These are phyloP conservation scores for Pneumocystis oryctolagi DNA, from an alignment of 1,139 yeast species.

Conservation along the genomic window DNA sequence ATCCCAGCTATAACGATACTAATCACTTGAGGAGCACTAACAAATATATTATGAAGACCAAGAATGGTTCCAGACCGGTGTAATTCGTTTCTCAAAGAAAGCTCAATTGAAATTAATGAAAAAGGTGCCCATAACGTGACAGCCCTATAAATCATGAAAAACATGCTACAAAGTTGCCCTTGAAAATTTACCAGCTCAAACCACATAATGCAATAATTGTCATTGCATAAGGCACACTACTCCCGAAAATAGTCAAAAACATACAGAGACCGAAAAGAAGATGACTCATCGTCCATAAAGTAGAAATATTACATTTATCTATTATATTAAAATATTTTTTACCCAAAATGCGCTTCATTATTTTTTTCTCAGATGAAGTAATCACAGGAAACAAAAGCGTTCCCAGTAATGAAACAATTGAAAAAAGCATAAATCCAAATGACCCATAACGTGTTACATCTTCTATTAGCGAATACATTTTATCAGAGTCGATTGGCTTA, in stretches of 20 bases:
- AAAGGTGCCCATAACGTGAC: constrained; percentile 40
- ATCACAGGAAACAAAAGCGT: constrained; percentile 30
- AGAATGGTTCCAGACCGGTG: constrained; percentile 35
- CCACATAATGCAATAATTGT: constrained; percentile 32
- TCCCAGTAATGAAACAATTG: constrained; percentile 29
- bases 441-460: constrained; percentile 34
- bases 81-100: constrained; percentile 26
- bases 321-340: constrained; percentile 7
- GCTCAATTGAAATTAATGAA: constrained; percentile 34
- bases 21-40: constrained; percentile 36
- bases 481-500: constrained; percentile 22
- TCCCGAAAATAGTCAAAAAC: constrained; percentile 29
- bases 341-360: not conserved
- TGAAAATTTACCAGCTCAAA: constrained; percentile 30
- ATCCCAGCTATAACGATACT: constrained; percentile 31
- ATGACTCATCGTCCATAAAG: constrained; percentile 32
- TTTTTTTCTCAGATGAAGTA: constrained; percentile 17
- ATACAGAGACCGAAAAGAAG: constrained; percentile 29
- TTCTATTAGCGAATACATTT: constrained; percentile 20
- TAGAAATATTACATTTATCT: constrained; percentile 23
- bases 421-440: constrained; percentile 30
- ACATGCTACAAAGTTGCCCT: not conserved
- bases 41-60: constrained; percentile 37
- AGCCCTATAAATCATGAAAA: constrained; percentile 14
- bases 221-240: constrained; percentile 27